phyloP scores from a whole-genome alignment of 805 yeast species.

The Wickerhamomyces kurtzmanii region DNA sequence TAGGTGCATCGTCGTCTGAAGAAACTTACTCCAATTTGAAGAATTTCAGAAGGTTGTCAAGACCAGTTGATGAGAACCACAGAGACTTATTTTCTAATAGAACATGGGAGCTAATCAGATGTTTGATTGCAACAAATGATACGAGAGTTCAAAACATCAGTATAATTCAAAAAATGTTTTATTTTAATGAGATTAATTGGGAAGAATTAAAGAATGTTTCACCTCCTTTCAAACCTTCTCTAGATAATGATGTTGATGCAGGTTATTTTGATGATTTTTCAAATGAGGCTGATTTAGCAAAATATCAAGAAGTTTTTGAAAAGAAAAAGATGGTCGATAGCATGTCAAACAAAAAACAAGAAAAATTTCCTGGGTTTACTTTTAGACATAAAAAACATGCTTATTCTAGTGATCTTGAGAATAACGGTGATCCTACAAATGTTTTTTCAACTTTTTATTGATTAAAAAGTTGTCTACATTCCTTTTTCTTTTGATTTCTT shows the following conservation, averaged over 20 bases:
- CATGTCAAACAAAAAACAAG: slow-evolving; percentile 57
- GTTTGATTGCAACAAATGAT: slow-evolving; percentile 71
- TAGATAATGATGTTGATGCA: slow-evolving; percentile 95
- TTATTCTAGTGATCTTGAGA: too few relatives aligned
- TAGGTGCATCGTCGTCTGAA: slow-evolving; percentile 86
- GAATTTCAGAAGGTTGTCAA: slow-evolving; percentile 80
- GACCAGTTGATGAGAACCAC: slow-evolving; percentile 91
- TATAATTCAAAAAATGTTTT: slow-evolving; percentile 71
- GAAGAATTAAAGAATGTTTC: slow-evolving; percentile 51
- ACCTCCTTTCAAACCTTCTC: slow-evolving; percentile 96
- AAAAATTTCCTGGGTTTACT: slow-evolving; percentile 90
- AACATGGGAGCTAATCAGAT: slow-evolving; percentile 83
- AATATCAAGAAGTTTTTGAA: slow-evolving; percentile 93
- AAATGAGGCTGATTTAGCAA: slow-evolving; percentile 94
- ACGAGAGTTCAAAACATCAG: slow-evolving; percentile 68
- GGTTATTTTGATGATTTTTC: slow-evolving; percentile 98
- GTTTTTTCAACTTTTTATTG: too few relatives aligned
- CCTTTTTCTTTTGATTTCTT: too few relatives aligned
- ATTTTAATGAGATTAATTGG: slow-evolving; percentile 83
- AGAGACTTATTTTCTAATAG: slow-evolving; percentile 90
- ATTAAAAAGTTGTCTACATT: too few relatives aligned
- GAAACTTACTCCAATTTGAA: slow-evolving; percentile 92
- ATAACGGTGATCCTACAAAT: too few relatives aligned
- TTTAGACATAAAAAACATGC: slow-evolving; percentile 70
- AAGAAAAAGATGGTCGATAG: slow-evolving; percentile 80